A percentile compares a stretch with the other conserved stretches of the same genome.
phyloP scores from a whole-genome alignment of 78 protist genomes.

The Dictyostelium firmibasis region DNA sequence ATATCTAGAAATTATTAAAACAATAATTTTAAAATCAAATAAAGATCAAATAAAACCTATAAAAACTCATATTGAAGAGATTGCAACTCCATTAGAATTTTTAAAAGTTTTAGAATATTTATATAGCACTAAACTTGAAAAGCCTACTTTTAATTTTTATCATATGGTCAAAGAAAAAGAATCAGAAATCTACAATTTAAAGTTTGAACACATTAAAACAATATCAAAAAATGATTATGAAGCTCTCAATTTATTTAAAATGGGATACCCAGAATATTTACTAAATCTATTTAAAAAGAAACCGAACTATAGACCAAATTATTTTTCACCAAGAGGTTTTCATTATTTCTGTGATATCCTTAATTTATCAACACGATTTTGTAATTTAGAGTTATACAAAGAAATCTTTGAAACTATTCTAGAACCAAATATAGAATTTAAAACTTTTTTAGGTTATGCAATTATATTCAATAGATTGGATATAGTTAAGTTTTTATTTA shows the following conservation, averaged over 20 bases:
- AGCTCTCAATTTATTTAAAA: background rate
- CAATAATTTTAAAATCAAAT: background rate
- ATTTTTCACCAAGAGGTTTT: background rate
- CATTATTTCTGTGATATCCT: background rate
- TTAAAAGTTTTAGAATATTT: background rate
- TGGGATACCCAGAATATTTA: background rate
- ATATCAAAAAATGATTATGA: background rate
- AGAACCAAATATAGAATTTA: background rate
- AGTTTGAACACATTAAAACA: background rate
- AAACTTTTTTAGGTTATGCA: background rate
- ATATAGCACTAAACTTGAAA: too few relatives aligned
- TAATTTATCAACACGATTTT: background rate
- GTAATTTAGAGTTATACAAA: background rate
- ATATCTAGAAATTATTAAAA: background rate
- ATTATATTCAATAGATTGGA: background rate
- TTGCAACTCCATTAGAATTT: background rate
- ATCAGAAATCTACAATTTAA: too few relatives aligned
- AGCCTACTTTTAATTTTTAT: too few relatives aligned
- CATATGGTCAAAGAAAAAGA: too few relatives aligned
- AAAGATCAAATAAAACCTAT: background rate
- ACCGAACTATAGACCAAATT: background rate
- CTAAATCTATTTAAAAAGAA: background rate
- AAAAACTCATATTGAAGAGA: background rate
- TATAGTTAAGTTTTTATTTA: background rate
- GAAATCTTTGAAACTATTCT: background rate